Evolutionary conservation across 148 eudicot species (phyloP).

Genomic region (Tetragonia tetragonoides): DNA sequence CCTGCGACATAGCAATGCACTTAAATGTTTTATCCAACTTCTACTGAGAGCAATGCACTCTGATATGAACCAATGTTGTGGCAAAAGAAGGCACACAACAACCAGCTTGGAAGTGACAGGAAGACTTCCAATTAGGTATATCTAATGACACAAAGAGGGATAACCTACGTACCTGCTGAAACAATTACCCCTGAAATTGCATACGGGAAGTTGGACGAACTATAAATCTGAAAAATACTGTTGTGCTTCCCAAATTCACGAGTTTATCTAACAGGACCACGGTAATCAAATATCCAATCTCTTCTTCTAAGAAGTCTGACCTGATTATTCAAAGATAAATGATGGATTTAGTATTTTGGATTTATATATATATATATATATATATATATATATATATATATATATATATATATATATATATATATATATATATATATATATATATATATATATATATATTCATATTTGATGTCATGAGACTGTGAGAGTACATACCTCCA

Average conservation of each 20-base stretch:
- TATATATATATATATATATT: too few species aligned
- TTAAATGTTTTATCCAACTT: background rate
- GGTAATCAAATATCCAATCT: slow-evolving; percentile 93
- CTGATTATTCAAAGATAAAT: slow-evolving; percentile 33
- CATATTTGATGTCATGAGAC: background rate
- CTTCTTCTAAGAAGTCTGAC: slow-evolving; percentile 96
- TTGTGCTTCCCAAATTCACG: slow-evolving; percentile 41
- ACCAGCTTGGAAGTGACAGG: slow-evolving; percentile 5
- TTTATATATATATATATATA: too few species aligned
- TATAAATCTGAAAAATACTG: slow-evolving; percentile 45
- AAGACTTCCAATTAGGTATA: background rate
- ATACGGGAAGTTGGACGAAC: slow-evolving; percentile 75
- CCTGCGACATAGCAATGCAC: slow-evolving; percentile 38
- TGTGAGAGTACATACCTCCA: slow-evolving; percentile 64
- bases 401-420: too few species aligned
- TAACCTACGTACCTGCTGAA: slow-evolving; percentile 66
- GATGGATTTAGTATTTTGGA: background rate
- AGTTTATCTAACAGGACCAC: slow-evolving; percentile 71
- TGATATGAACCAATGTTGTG: background rate
- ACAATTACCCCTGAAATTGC: slow-evolving; percentile 81
- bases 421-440: too few species aligned
- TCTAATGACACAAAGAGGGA: background rate
- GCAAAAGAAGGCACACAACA: background rate
- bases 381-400: too few species aligned
- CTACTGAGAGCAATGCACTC: background rate